A percentile compares a stretch with the other conserved stretches of the same genome.
These are phyloP conservation scores for Claviceps pusilla DNA, from an alignment of 2,329 filamentous ascomycete genomes.

Conservation along the genomic window DNA sequence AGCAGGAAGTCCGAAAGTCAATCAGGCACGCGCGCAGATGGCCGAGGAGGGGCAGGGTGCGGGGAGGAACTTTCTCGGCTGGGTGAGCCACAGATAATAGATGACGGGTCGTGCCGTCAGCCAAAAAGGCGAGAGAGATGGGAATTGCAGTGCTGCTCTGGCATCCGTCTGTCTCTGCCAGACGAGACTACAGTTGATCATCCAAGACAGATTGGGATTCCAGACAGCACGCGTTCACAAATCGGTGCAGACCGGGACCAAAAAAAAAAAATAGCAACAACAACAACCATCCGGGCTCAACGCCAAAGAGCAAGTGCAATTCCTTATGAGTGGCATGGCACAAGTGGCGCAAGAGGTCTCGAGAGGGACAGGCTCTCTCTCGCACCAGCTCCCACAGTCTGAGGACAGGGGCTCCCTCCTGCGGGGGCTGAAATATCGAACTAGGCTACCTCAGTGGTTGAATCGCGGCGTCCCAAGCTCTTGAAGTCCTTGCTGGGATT, in stretches of 20 bases:
- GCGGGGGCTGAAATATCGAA: slow-evolving; percentile 1
- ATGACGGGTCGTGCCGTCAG: slow-evolving; percentile 2
- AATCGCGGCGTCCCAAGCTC: not conserved
- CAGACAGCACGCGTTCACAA: not conserved
- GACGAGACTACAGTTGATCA: not conserved
- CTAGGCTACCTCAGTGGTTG: not conserved
- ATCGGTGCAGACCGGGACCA: not conserved
- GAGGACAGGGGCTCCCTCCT: slow-evolving; percentile 2
- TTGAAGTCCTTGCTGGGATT: not conserved
- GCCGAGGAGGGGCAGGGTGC: slow-evolving; percentile 8
- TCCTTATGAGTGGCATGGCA: not conserved
- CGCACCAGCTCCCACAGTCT: not conserved
- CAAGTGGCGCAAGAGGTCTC: not conserved
- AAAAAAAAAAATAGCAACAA: not conserved
- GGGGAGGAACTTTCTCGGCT: slow-evolving; percentile 7
- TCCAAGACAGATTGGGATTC: not conserved
- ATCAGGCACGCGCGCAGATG: slow-evolving; percentile 6
- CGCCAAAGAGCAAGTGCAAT: not conserved
- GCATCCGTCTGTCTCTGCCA: not conserved
- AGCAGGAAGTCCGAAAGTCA: slow-evolving; percentile 3
- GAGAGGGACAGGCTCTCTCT: not conserved
- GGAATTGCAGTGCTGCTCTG: not conserved
- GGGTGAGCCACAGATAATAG: slow-evolving; percentile 5
- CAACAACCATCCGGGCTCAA: not conserved
- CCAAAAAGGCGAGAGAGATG: not conserved